These are phyloP conservation scores for Argentina anserina DNA, from an alignment of 306 rosid species.

Conservation along the genomic window DNA sequence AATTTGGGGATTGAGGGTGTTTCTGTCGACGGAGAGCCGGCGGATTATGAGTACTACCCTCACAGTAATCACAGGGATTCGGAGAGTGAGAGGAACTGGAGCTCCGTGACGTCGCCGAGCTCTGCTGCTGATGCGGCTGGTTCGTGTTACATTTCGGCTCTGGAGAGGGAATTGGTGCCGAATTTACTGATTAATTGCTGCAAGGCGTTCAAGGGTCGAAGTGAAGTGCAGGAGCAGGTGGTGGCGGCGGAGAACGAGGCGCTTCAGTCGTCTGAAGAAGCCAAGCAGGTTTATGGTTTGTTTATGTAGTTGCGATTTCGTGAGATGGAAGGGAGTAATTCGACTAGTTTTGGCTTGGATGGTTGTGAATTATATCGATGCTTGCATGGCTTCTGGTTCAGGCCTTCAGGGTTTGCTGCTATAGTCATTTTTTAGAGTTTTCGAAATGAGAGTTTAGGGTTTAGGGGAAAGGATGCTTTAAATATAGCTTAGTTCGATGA, in stretches of 20 bases:
- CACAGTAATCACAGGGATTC: constrained; percentile 28
- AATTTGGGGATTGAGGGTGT: constrained; percentile 79
- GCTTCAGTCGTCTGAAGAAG: constrained; percentile 47
- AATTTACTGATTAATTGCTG: constrained; percentile 86
- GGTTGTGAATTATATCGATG: background rate
- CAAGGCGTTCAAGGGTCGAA: constrained; percentile 56
- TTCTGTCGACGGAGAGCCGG: constrained; percentile 81
- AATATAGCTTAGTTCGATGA: background rate
- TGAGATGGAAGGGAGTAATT: background rate
- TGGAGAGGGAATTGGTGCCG: constrained; percentile 70
- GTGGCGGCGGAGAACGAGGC: constrained; percentile 55
- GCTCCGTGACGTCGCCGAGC: constrained; percentile 52
- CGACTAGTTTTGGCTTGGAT: constrained; percentile 3
- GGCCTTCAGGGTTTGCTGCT: background rate
- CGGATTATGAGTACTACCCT: constrained; percentile 85
- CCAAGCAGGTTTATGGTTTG: constrained; percentile 73
- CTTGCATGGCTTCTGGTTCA: background rate
- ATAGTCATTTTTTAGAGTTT: background rate
- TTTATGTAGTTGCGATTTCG: constrained; percentile 16
- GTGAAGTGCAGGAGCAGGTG: constrained; percentile 56
- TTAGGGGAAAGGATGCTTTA: background rate
- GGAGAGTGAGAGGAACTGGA: constrained; percentile 55
- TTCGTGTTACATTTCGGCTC: constrained; percentile 56
- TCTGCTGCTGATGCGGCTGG: constrained; percentile 83
- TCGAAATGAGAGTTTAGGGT: background rate